Conservation (phyloP, 2,329 filamentous ascomycete genomes). For the Arthrinium phaeospermum region DNA sequence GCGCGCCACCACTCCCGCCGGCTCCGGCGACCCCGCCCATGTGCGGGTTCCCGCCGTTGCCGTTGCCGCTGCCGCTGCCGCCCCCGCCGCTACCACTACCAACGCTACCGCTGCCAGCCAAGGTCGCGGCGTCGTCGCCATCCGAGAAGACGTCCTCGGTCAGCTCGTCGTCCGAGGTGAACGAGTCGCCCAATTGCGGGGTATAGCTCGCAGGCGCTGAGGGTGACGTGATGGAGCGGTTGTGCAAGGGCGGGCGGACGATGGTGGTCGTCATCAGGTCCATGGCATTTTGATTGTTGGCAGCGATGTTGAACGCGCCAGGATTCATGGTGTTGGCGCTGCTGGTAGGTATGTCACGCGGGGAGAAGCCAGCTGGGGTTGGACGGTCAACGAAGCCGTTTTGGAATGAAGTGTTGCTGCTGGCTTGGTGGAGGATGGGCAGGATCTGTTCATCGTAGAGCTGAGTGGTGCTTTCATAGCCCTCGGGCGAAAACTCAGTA, state of each 20-base stretch:
- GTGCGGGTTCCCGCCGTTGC: conserved; percentile 29
- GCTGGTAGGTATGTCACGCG: conserved; percentile 60
- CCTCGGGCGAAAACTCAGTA: conserved; percentile 68
- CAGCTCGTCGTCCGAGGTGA: conserved; percentile 78
- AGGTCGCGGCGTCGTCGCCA: conserved; percentile 61
- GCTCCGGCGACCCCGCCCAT: not conserved
- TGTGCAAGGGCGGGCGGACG: conserved; percentile 72
- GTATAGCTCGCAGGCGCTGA: conserved; percentile 63
- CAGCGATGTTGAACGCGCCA: conserved; percentile 54
- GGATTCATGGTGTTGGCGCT: conserved; percentile 64
- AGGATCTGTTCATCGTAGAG: conserved; percentile 93
- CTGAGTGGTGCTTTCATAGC: conserved; percentile 76
- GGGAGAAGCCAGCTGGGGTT: conserved; percentile 46
- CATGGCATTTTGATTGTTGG: conserved; percentile 26
- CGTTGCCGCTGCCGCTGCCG: conserved; percentile 19
- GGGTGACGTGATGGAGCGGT: conserved; percentile 85
- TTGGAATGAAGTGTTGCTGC: conserved; percentile 81
- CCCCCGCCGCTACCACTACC: conserved; percentile 19
- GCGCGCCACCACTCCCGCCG: conserved; percentile 40
- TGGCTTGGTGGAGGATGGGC: conserved; percentile 87
- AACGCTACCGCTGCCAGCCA: conserved; percentile 33
- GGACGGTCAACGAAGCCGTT: conserved; percentile 84
- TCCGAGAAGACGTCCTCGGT: conserved; percentile 80
- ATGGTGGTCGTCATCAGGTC: conserved; percentile 38
- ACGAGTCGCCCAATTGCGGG: conserved; percentile 58